Evolutionary conservation across 1,139 yeast species (phyloP), one percentile per base, ranked within the genome.

Genomic region (Groenewaldozyma auringiensis): DNA sequence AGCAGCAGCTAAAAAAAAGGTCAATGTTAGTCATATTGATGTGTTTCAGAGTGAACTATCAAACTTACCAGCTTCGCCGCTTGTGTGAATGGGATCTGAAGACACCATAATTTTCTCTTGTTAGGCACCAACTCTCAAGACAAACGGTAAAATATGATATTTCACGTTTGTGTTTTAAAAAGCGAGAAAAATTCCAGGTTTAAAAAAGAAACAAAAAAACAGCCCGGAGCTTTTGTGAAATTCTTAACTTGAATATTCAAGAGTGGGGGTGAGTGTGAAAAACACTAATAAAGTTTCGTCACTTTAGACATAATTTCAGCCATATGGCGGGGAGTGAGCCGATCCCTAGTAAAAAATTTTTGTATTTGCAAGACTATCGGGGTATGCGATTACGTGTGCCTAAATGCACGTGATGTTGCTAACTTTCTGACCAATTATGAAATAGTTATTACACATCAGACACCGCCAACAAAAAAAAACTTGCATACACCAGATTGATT

Each of bases 1-100:
- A 47, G 52, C 47, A 27, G 61, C 57, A 22, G 58, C 63, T 58
- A 43, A 31, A 25, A 29, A 29, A 16, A 45, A 69, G 37, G 36
- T 32, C 18, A 32, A 16, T 14, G 13, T 4, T 32, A 4, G 14
- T 32, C 18, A 14, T 16, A n/a, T 32, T 16, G 13, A 16, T 32
- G 8, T n/a, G n/a, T n/a, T n/a, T 6, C 18, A 33, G 36, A 6
- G 4, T 33, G 6, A 14, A 33, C 13, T 33, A 13, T 6, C 13
- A 9, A 33, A 33, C 38, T 35, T 35, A 35, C 38, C 38, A 17
- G 38, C 38, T 20, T 35, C 22, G 38, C 38, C 22, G n/a, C 38
- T 35, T 4, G 38, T 17, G 6, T 35, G 21, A 35, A 35, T 8
- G 8, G 16, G 8, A 9, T 33, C 9, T 6, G 36, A 9, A 17